phyloP scores from a whole-genome alignment of 192 early-diverging fungal genomes.

The Spizellomyces punctatus region DNA sequence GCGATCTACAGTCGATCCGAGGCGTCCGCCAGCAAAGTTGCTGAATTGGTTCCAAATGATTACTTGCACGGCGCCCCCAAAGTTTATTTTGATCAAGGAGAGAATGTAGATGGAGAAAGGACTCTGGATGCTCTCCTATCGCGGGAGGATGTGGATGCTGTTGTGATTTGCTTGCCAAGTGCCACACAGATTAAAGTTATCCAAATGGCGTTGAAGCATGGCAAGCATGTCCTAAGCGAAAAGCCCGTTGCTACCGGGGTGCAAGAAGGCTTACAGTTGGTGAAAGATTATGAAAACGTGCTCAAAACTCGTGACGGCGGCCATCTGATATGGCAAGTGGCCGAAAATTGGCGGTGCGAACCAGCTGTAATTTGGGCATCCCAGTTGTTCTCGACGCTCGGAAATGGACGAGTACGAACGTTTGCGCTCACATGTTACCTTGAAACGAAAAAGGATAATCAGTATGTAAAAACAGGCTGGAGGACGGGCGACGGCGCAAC shows the following conservation, averaged over 20 bases:
- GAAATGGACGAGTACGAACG: slow-evolving; percentile 11
- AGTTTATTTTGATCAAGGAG: slow-evolving; percentile 12
- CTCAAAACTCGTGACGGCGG: not conserved
- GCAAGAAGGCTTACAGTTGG: not conserved
- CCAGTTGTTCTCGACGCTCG: not conserved
- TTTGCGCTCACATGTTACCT: slow-evolving; percentile 6
- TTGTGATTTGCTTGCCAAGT: slow-evolving; percentile 11
- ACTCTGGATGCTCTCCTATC: slow-evolving; percentile 7
- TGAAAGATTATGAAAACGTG: not conserved
- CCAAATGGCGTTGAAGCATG: not conserved
- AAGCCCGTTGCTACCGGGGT: slow-evolving; percentile 11
- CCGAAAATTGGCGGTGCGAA: slow-evolving; percentile 25
- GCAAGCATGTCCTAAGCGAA: slow-evolving; percentile 24
- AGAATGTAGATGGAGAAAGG: not conserved
- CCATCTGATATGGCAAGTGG: slow-evolving; percentile 14
- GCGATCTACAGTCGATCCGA: slow-evolving; percentile 13
- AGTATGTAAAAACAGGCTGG: slow-evolving; percentile 25
- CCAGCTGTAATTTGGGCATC: slow-evolving; percentile 1
- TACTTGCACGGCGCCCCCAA: slow-evolving; percentile 2
- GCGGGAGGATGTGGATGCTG: slow-evolving; percentile 8
- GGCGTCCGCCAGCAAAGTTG: not conserved
- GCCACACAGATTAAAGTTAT: slow-evolving; percentile 7
- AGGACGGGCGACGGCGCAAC: not conserved
- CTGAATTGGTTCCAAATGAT: not conserved
- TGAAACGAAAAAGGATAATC: slow-evolving; percentile 13